phyloP scores from a whole-genome alignment of 2,329 filamentous ascomycete species.

The Chalaropsis ovoidea region DNA sequence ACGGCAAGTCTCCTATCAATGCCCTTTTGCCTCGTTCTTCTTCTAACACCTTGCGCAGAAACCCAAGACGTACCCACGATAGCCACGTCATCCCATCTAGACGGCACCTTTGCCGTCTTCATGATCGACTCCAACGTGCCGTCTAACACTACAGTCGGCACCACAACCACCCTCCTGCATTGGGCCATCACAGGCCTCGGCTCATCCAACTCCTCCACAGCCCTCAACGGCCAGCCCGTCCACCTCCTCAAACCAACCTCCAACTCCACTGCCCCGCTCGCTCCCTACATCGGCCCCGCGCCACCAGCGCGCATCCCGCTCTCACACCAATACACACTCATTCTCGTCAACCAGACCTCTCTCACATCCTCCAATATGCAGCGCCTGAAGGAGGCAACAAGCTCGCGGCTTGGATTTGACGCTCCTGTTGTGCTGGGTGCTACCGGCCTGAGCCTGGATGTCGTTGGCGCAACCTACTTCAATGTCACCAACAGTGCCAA shows the following conservation, averaged over 20 bases:
- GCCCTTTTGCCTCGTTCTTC: background rate
- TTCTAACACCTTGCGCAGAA: conserved; percentile 28
- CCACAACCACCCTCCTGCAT: conserved; percentile 40
- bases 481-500: conserved; percentile 34
- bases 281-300: conserved; percentile 34
- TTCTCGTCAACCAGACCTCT: conserved; percentile 35
- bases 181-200: conserved; percentile 38
- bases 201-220: conserved; percentile 24
- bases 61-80: conserved; percentile 33
- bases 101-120: conserved; percentile 37
- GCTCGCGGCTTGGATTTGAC: conserved; percentile 32
- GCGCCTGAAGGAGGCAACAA: conserved; percentile 30
- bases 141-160: conserved; percentile 28
- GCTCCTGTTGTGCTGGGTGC: conserved; percentile 30
- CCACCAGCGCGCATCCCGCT: conserved; percentile 34
- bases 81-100: conserved; percentile 34
- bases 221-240: conserved; percentile 29
- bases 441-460: conserved; percentile 30
- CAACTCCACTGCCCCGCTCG: conserved; percentile 28
- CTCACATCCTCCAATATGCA: conserved; percentile 28
- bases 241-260: conserved; percentile 31
- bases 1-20: conserved; percentile 30
- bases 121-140: conserved; percentile 41
- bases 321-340: conserved; percentile 35
- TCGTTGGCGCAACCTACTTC: conserved; percentile 35